Evolutionary conservation across 1,284 basidiomycete genomes (phyloP).

Genomic region (Moniliophthora roreri): DNA sequence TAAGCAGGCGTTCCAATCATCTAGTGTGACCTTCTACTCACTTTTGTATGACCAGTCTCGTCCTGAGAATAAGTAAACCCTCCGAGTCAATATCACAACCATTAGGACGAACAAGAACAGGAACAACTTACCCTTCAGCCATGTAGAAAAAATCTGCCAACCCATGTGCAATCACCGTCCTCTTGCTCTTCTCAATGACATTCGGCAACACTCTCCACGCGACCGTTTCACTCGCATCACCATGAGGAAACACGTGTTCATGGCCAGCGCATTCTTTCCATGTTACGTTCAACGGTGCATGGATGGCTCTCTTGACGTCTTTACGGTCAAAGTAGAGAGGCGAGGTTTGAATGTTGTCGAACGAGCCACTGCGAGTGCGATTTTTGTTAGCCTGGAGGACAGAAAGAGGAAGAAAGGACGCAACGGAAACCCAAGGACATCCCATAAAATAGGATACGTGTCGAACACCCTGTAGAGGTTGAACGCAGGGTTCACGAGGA

Average conservation of each 20-base stretch:
- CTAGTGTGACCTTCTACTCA: conserved; percentile 32
- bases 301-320: conserved; percentile 74
- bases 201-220: conserved; percentile 64
- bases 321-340: conserved; percentile 66
- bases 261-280: conserved; percentile 67
- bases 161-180: conserved; percentile 71
- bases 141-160: conserved; percentile 71
- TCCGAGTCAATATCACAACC: not conserved
- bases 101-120: not conserved
- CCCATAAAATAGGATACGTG: conserved; percentile 61
- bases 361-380: conserved; percentile 49
- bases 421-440: conserved; percentile 78
- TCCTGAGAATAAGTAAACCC: conserved; percentile 29
- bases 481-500: conserved; percentile 71
- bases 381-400: not conserved
- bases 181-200: conserved; percentile 73
- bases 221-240: conserved; percentile 62
- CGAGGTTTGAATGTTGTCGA: conserved; percentile 43
- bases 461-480: conserved; percentile 77
- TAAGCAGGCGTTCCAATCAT: too few species aligned
- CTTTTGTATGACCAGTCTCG: conserved; percentile 69
- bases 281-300: conserved; percentile 59
- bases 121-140: conserved; percentile 58
- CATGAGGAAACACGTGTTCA: conserved; percentile 54
- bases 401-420: conserved; percentile 19